These are phyloP conservation scores for Durotheca rogersii DNA, from an alignment of 495 filamentous ascomycete genomes.

Conservation along the genomic window DNA sequence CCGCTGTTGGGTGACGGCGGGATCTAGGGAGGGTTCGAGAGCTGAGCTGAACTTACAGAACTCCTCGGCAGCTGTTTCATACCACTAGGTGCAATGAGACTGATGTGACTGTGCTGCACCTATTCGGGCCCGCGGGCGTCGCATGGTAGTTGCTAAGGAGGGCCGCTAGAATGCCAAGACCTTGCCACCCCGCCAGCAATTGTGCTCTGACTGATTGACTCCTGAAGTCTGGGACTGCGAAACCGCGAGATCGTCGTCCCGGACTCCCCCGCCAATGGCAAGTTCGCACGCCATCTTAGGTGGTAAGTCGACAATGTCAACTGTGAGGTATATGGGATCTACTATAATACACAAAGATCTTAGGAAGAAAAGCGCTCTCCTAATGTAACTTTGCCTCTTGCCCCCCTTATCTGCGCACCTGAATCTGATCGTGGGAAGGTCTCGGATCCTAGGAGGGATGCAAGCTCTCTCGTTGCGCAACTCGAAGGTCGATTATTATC, in stretches of 20 bases:
- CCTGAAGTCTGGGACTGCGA: conserved; percentile 24
- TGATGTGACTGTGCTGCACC: not conserved
- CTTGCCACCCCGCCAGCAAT: not conserved
- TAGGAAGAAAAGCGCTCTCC: not conserved
- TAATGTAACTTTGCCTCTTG: not conserved
- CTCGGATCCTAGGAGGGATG: not conserved
- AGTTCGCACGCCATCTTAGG: not conserved
- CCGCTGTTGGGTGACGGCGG: conserved; percentile 15
- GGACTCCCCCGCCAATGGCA: conserved; percentile 11
- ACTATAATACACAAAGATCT: not conserved
- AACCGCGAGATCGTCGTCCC: conserved; percentile 32
- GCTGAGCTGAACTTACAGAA: conserved; percentile 16
- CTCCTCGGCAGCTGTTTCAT: conserved; percentile 17
- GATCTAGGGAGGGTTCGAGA: conserved; percentile 10
- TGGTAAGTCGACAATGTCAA: not conserved
- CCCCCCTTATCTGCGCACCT: not conserved
- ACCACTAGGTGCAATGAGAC: not conserved
- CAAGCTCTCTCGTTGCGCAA: not conserved
- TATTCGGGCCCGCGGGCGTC: no score
- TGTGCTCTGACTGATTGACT: conserved; percentile 12
- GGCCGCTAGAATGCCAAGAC: conserved; percentile 15
- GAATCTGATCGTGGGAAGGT: not conserved
- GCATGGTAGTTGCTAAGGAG: not conserved
- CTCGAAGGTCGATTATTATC: no score
- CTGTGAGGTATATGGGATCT: no score